Conservation (phyloP, 2,329 filamentous ascomycete genomes). For the Alternaria solani region DNA sequence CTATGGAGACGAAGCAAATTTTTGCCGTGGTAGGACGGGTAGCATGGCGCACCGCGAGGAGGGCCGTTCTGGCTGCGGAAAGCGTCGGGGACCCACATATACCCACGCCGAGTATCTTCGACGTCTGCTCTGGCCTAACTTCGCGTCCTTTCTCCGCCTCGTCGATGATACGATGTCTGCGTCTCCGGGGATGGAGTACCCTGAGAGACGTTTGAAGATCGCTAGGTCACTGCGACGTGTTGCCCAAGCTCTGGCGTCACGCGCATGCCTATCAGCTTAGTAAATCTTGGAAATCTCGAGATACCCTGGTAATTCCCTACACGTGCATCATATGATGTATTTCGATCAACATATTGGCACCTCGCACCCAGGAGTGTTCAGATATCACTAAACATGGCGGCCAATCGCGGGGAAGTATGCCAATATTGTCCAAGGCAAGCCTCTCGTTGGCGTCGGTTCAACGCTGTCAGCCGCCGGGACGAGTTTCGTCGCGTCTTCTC, state of each 20-base stretch:
- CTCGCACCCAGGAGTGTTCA: neutral
- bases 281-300: neutral
- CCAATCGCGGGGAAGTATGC: neutral
- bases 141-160: neutral
- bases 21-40: constrained; percentile 9
- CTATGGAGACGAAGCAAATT: constrained; percentile 16
- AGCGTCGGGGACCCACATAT: constrained; percentile 27
- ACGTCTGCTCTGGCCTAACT: neutral
- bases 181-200: neutral
- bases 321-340: neutral
- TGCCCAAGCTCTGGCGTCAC: neutral
- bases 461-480: neutral
- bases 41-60: constrained; percentile 17
- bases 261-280: neutral
- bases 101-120: constrained; percentile 2
- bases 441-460: neutral
- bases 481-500: neutral
- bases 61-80: constrained; percentile 27
- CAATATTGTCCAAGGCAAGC: neutral
- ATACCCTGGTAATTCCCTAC: neutral
- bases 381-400: neutral
- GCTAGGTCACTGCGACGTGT: neutral
- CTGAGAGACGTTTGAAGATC: neutral
- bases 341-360: neutral
- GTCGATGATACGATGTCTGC: neutral